These are phyloP conservation scores for Rhodosporidiobolus sp. DNA, from an alignment of 768 basidiomycete genomes.

Conservation along the genomic window DNA sequence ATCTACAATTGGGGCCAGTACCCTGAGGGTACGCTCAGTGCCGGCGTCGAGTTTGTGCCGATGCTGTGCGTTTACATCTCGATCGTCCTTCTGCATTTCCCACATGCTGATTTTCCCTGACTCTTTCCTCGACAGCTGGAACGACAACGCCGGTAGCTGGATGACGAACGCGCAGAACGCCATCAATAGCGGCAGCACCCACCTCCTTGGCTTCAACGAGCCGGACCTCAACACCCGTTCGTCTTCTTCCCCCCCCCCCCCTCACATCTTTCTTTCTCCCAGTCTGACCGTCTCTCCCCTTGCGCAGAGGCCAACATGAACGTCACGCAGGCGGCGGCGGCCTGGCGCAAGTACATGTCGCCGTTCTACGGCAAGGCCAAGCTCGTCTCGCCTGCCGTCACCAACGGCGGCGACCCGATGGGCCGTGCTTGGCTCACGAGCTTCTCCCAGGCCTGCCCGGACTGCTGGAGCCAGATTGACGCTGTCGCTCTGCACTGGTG, in stretches of 20 bases:
- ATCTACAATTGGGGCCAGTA: slow-evolving; percentile 33
- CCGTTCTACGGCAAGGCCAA: slow-evolving; percentile 29
- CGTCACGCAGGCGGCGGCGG: slow-evolving; percentile 7
- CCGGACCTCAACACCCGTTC: slow-evolving; percentile 16
- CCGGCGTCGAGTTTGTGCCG: slow-evolving; percentile 32
- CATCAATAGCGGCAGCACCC: slow-evolving; percentile 19
- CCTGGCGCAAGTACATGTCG: slow-evolving; percentile 33
- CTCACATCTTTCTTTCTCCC: no score
- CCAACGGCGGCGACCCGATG: slow-evolving; percentile 18
- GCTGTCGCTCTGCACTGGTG: slow-evolving; percentile 14
- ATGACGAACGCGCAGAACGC: slow-evolving; percentile 19
- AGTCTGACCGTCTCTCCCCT: no score
- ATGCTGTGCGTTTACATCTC: slow-evolving; percentile 37
- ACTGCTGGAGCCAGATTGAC: slow-evolving; percentile 17
- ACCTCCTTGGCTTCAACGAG: slow-evolving; percentile 33
- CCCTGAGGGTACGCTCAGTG: not conserved
- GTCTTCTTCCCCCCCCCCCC: no score
- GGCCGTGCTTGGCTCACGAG: slow-evolving; percentile 7
- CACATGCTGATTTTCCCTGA: not conserved
- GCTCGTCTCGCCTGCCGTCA: slow-evolving; percentile 38
- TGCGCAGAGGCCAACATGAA: slow-evolving; percentile 36
- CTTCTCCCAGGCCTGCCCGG: slow-evolving; percentile 20
- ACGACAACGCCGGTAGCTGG: slow-evolving; percentile 9
- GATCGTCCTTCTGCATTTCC: not conserved
- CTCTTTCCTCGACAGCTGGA: not conserved